Evolutionary conservation across 108 stramenopile species (phyloP).

Genomic region (Bacterosira constricta): DNA sequence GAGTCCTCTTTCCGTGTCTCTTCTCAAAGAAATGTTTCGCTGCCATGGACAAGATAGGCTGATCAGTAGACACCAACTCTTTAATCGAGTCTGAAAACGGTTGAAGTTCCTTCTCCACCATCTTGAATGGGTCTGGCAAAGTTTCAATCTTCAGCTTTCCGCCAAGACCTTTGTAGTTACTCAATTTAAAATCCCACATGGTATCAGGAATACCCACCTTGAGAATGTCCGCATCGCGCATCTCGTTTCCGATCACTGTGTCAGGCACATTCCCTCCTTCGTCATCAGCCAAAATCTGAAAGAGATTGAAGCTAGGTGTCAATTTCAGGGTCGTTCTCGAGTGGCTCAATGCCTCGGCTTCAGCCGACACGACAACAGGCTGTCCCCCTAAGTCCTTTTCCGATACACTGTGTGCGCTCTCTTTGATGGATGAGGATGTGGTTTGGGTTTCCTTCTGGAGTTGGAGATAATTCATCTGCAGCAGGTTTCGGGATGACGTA

Average conservation of each 20-base stretch:
- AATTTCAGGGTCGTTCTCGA: slow-evolving; percentile 88
- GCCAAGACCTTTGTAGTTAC: slow-evolving; percentile 60
- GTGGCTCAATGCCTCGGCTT: slow-evolving; percentile 84
- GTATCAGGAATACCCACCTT: slow-evolving; percentile 65
- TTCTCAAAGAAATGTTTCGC: slow-evolving; percentile 98
- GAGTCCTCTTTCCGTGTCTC: slow-evolving; percentile 95
- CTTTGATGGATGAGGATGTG: slow-evolving; percentile 17
- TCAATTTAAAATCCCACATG: slow-evolving; percentile 60
- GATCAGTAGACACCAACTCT: slow-evolving; percentile 95
- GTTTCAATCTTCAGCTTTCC: slow-evolving; percentile 67
- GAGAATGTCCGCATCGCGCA: slow-evolving; percentile 59
- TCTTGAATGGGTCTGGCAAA: slow-evolving; percentile 86
- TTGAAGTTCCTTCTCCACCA: slow-evolving; percentile 91
- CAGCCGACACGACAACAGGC: slow-evolving; percentile 82
- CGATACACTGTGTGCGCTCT: background rate
- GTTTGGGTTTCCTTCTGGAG: slow-evolving; percentile 26
- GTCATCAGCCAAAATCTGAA: slow-evolving; percentile 72
- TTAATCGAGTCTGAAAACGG: slow-evolving; percentile 95
- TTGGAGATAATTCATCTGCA: slow-evolving; percentile 36
- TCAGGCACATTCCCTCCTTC: slow-evolving; percentile 77
- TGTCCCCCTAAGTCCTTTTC: slow-evolving; percentile 24
- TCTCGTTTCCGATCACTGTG: slow-evolving; percentile 66
- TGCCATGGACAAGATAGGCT: slow-evolving; percentile 96
- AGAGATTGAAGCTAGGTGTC: slow-evolving; percentile 81
- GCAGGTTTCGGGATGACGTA: slow-evolving; percentile 24